Percentiles rank a stretch among this genome's conserved stretches.
Conservation (phyloP, 345 rosid species). For the Punica granatum region DNA sequence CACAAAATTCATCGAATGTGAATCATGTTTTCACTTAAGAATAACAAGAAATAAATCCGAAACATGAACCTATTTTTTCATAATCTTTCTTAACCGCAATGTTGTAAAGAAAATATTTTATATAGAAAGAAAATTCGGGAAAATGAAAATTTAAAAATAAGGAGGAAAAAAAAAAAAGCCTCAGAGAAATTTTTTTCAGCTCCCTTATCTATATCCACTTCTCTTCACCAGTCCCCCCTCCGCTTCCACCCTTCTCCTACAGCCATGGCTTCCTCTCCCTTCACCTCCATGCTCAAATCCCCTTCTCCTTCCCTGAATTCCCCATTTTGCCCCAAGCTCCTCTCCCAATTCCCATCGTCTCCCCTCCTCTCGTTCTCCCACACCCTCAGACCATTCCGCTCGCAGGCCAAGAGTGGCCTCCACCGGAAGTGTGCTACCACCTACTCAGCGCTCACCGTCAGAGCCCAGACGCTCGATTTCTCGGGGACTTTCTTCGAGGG, state of each 20-base stretch:
- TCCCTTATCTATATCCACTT: slow-evolving; percentile 1
- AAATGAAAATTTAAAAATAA: too few relatives aligned
- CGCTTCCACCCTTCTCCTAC: not conserved
- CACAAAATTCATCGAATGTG: too few relatives aligned
- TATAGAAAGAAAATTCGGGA: too few relatives aligned
- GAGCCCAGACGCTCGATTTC: slow-evolving; percentile 63
- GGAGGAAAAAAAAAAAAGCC: too few relatives aligned
- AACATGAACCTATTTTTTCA: too few relatives aligned
- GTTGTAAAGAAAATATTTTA: too few relatives aligned
- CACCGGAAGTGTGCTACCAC: slow-evolving; percentile 12
- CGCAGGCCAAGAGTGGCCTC: slow-evolving; percentile 21
- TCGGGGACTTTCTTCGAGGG: slow-evolving; percentile 77
- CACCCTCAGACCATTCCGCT: slow-evolving; percentile 27
- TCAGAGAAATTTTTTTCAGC: too few relatives aligned
- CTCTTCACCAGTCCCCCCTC: not conserved
- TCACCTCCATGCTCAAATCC: slow-evolving; percentile 17
- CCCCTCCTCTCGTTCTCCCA: slow-evolving; percentile 40
- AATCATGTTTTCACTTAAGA: too few relatives aligned
- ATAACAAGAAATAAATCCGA: too few relatives aligned
- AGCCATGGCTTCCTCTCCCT: slow-evolving; percentile 49
- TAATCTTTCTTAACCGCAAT: too few relatives aligned
- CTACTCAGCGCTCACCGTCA: slow-evolving; percentile 16
- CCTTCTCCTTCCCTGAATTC: slow-evolving; percentile 18
- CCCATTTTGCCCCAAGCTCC: slow-evolving; percentile 25
- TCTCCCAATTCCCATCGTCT: slow-evolving; percentile 20